phyloP scores from a whole-genome alignment of 1,284 basidiomycete genomes.

The Ganoderma lucidum region DNA sequence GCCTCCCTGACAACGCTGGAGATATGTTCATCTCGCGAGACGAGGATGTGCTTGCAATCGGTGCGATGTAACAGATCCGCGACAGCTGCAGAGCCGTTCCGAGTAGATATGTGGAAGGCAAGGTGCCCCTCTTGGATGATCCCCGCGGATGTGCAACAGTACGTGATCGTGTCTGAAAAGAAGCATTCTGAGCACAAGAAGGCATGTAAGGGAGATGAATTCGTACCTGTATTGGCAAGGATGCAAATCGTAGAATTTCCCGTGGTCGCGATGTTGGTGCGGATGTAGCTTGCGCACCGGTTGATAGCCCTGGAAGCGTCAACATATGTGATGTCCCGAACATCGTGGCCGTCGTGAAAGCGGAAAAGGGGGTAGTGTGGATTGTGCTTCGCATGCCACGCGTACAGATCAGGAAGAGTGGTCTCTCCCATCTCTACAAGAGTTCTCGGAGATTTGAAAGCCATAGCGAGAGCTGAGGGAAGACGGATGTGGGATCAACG shows the following conservation, averaged over 20 bases:
- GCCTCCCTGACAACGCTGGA: slow-evolving; percentile 9
- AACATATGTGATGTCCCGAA: slow-evolving; percentile 37
- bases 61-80: slow-evolving; percentile 45
- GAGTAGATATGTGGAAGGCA: slow-evolving; percentile 47
- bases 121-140: slow-evolving; percentile 35
- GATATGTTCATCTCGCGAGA: slow-evolving; percentile 27
- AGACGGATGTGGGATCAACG: background rate
- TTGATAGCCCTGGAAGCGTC: slow-evolving; percentile 35
- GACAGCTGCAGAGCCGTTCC: slow-evolving; percentile 47
- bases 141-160: slow-evolving; percentile 37
- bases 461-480: background rate
- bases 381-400: slow-evolving; percentile 44
- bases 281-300: slow-evolving; percentile 15
- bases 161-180: slow-evolving; percentile 41
- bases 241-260: background rate
- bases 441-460: background rate
- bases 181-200: background rate
- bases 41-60: slow-evolving; percentile 36
- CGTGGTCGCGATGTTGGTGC: background rate
- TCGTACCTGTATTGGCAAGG: background rate
- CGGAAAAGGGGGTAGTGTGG: slow-evolving; percentile 45
- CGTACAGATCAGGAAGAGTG: slow-evolving; percentile 44
- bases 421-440: slow-evolving; percentile 1
- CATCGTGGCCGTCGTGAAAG: slow-evolving; percentile 33
- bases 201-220: background rate